Percentiles rank a stretch among this genome's conserved stretches.
phyloP scores from a whole-genome alignment of 768 basidiomycete genomes.

The Tylopilus intermedius region DNA sequence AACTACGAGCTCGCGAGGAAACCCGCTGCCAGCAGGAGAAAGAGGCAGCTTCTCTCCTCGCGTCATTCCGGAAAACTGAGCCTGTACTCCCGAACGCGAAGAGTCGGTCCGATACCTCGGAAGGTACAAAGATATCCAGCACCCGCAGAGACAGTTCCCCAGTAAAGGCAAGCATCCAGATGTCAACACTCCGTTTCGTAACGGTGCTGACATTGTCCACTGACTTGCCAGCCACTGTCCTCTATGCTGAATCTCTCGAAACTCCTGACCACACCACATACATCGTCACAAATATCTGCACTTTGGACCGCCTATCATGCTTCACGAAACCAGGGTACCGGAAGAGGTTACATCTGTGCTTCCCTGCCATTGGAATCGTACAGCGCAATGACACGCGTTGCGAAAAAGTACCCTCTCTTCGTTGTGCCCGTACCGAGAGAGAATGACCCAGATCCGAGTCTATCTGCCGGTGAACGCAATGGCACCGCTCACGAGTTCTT shows the following conservation, averaged over 20 bases:
- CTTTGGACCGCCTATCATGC: constrained; percentile 91
- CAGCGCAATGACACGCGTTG: constrained; percentile 58
- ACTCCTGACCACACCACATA: constrained; percentile 63
- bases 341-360: constrained; percentile 83
- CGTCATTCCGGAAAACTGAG: constrained; percentile 14
- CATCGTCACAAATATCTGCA: constrained; percentile 65
- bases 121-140: constrained; percentile 7
- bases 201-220: background rate
- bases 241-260: constrained; percentile 75
- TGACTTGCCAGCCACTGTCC: constrained; percentile 59
- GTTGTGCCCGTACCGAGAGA: constrained; percentile 74
- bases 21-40: constrained; percentile 30
- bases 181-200: background rate
- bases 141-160: constrained; percentile 63
- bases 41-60: constrained; percentile 14
- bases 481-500: constrained; percentile 67
- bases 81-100: constrained; percentile 5
- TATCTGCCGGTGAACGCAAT: constrained; percentile 30
- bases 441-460: constrained; percentile 14
- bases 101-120: constrained; percentile 1
- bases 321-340: constrained; percentile 72
- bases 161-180: constrained; percentile 45
- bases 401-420: constrained; percentile 68
- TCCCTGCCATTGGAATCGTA: constrained; percentile 72
- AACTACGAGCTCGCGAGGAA: constrained; percentile 23